Evolutionary conservation across 257 asterid species (phyloP), one percentile per base, ranked within the genome.

Genomic region (Penstemon newberryi): DNA sequence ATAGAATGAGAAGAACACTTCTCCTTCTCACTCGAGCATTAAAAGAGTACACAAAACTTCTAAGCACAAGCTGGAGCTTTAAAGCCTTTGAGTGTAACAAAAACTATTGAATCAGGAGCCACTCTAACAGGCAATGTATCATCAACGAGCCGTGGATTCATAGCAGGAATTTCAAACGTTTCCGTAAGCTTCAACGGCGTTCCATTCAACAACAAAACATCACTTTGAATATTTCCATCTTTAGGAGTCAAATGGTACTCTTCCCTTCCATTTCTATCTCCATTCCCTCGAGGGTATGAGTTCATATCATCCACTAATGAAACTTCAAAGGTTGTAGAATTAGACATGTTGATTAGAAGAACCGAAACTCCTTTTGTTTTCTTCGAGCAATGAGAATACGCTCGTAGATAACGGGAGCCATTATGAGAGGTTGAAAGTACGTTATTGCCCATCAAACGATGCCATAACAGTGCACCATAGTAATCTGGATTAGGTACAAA

Each of bases 401-500:
- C 83, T 0, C 97, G 85, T 67, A 89, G 69, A 69, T 75, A 84
- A 0, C 88, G 88, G 13, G 91, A 84, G 65, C 86, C 83, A 3
- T 75, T 66, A 41, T 91, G 95, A 62, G 83, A 77, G 25, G 80
- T 63, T 6, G 77, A 44, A 52, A 91, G 88, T n/a, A 91, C 96
- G 4, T 72, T 80, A 70, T 56, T 73, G 42, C 97, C 97, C 97
- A 91, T 91, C 58, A 91, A 52, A 6, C 87, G 83, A 70, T 87
- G 89, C 95, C 95, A 91, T 65, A 91, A 51, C 49, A 89, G 93
- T 18, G 95, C 95, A 25, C 96, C 92, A 6, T 91, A 89, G 58
- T 89, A 91, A 69, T 91, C 98, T 53, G 98, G 98, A 72, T 89
- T 91, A 3, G 98, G 98, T 54, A 89, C 53, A 83, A 86, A 89